Evolutionary conservation across 495 filamentous ascomycete species (phyloP).

Genomic region (Penicillium robsamsonii): DNA sequence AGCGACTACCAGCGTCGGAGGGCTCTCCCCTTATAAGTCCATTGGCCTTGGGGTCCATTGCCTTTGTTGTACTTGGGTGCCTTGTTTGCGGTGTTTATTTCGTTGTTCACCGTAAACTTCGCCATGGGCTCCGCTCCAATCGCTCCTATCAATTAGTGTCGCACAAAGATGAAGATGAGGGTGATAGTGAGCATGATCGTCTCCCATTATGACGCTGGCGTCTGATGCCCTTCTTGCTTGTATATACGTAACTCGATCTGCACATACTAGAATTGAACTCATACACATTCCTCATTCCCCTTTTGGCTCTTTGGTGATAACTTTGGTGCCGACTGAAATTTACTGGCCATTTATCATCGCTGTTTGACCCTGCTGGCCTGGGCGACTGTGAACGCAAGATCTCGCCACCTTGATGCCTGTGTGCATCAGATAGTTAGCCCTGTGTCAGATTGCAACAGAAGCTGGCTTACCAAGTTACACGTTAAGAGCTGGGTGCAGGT

Average conservation of each 20-base stretch:
- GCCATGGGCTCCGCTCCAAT: not conserved
- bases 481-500: no score
- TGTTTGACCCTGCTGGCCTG: no score
- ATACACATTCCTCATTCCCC: not conserved
- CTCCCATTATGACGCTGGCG: slow-evolving; percentile 20
- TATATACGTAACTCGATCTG: slow-evolving; percentile 5
- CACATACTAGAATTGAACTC: not conserved
- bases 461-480: no score
- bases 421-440: no score
- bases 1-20: not conserved
- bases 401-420: no score
- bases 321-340: not conserved
- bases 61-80: slow-evolving; percentile 13
- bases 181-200: slow-evolving; percentile 9
- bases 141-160: slow-evolving; percentile 18
- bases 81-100: slow-evolving; percentile 18
- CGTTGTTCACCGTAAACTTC: slow-evolving; percentile 11
- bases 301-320: not conserved
- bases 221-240: slow-evolving; percentile 14
- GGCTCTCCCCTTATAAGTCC: not conserved
- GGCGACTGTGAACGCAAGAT: no score
- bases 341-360: not conserved
- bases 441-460: no score
- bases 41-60: slow-evolving; percentile 12
- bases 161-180: slow-evolving; percentile 18